Conservation (phyloP, 1,284 basidiomycete genomes). For the Xerocomus amazonicus region DNA sequence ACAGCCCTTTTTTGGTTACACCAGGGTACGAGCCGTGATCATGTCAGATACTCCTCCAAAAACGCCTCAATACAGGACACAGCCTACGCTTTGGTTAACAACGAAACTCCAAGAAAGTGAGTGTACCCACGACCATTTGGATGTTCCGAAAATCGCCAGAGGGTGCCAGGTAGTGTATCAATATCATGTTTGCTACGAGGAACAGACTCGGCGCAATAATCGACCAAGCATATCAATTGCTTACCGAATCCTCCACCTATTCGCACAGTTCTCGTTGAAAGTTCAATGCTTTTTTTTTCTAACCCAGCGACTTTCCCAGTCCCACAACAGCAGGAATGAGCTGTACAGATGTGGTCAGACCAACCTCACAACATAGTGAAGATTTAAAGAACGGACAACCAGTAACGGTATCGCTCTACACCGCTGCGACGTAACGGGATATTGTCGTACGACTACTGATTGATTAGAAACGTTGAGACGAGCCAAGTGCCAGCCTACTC, state of each 20-base stretch:
- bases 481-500: constrained; percentile 1
- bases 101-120: not conserved
- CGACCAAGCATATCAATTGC: not conserved
- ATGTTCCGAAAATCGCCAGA: not conserved
- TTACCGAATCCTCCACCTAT: constrained; percentile 5
- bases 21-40: constrained; percentile 1
- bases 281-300: not conserved
- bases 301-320: not conserved
- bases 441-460: constrained; percentile 1
- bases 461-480: not conserved
- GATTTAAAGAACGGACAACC: constrained; percentile 3
- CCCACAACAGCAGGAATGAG: not conserved
- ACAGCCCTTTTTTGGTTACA: not conserved
- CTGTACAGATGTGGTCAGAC: not conserved
- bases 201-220: not conserved
- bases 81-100: not conserved
- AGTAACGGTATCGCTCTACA: not conserved
- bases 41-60: constrained; percentile 4
- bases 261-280: not conserved
- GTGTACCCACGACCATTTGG: not conserved
- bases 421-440: constrained; percentile 2
- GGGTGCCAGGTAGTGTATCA: not conserved
- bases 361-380: not conserved
- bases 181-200: not conserved
- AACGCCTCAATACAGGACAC: not conserved